Conservation (phyloP, 352 stramenopile genomes). For the Phytophthora fragariaefolia region DNA sequence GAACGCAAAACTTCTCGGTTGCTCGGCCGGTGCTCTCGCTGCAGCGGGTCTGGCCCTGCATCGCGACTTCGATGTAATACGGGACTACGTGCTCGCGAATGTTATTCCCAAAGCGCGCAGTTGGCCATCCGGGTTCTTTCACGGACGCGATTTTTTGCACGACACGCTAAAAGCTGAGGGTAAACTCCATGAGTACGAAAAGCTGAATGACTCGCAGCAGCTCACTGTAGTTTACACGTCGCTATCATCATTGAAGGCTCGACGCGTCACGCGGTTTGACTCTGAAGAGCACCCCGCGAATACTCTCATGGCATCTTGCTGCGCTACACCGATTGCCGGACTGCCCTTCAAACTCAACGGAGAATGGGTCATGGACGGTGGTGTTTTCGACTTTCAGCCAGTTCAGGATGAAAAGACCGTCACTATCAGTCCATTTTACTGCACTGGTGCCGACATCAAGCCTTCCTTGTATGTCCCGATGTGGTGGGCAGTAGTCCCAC, state of each 20-base stretch:
- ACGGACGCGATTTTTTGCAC: conserved; percentile 72
- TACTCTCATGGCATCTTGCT: conserved; percentile 76
- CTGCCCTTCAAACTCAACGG: conserved; percentile 79
- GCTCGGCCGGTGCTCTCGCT: conserved; percentile 78
- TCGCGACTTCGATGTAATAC: conserved; percentile 80
- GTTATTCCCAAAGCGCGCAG: conserved; percentile 65
- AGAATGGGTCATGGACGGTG: conserved; percentile 89
- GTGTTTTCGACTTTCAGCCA: conserved; percentile 84
- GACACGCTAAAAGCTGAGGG: conserved; percentile 51
- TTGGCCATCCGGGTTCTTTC: conserved; percentile 57
- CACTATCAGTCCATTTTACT: conserved; percentile 88
- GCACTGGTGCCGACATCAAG: conserved; percentile 86
- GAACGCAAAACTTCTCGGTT: conserved; percentile 73
- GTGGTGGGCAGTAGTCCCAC: conserved; percentile 84
- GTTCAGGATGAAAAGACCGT: conserved; percentile 73
- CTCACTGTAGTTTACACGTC: conserved; percentile 79
- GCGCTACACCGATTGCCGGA: conserved; percentile 73
- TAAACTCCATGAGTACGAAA: conserved; percentile 50
- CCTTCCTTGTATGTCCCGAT: conserved; percentile 87
- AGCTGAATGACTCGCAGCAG: conserved; percentile 56
- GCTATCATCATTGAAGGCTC: conserved; percentile 66
- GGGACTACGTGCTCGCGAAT: conserved; percentile 59
- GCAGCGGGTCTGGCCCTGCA: conserved; percentile 72
- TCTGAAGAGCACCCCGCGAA: conserved; percentile 62
- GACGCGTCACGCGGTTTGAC: conserved; percentile 67